Base-by-base conservation (phyloP, 306 rosid genomes). In the Ochetophila trinervis region DNA sequence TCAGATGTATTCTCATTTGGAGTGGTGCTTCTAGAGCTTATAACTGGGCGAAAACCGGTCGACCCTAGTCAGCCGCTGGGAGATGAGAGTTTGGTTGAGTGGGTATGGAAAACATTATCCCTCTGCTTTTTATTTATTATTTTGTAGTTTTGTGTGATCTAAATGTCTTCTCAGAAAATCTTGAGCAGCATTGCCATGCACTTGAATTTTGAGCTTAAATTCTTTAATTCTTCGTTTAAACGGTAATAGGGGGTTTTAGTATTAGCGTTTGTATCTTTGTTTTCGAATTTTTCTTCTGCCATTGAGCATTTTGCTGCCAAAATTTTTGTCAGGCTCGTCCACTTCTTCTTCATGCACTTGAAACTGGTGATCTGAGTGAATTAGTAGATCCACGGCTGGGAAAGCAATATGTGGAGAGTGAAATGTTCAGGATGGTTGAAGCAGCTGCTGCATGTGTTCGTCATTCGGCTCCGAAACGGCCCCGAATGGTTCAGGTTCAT, bases 1-100 rank as follows among this genome's bases (percentile, higher is more conserved):
- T 93, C 99, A 63, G 99, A 93, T 74, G 97, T 90, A 30, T 93
- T 79, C 82, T 93, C 99, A 37, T 93, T 93, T 56, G 99, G 99
- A 54, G 99, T 88, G 36, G 91, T 93, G 55, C 96, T 93, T 61
- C 86, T 90, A 35, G 97, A 90, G 79, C 97, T 93, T 42, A 50
- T 93, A 48, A 93, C 97, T 0, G 99, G 99, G 62, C 83, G 90
- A 66, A 90, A 90, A 66, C 91, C 99, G 11, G 96, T 93, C 52
- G 99, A 93, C 53, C 61, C 88, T 48, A 68, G 63, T 40, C 99
- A 67, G 74, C 97, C 97, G 57, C 20, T 93, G 13, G 99, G 99
- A 53, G 95, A 93, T 24, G 99, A 93, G 86, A 93, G 99, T 78
- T 82, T 93, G 80, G 99, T 93, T 62, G 97, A 93, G 77, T 93